These are phyloP conservation scores for Aleurites moluccanus DNA, from an alignment of 441 rosid species.

Conservation along the genomic window DNA sequence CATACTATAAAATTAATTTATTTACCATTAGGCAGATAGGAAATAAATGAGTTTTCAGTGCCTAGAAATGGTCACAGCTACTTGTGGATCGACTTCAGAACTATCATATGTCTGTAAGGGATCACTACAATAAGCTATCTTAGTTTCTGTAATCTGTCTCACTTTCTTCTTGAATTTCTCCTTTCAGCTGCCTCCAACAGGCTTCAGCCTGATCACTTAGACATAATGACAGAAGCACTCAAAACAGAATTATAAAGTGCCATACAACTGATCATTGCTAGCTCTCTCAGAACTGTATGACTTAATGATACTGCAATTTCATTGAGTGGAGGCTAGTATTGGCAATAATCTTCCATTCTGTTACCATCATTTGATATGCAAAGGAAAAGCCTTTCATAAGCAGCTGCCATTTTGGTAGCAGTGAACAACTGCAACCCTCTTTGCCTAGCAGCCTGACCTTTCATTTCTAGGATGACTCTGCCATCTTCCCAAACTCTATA, in stretches of 20 bases:
- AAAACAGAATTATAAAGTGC: neutral
- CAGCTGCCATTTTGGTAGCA: slow-evolving; percentile 81
- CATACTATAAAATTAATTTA: neutral
- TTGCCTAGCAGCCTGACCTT: slow-evolving; percentile 62
- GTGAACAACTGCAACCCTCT: slow-evolving; percentile 67
- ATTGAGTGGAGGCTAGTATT: slow-evolving; percentile 22
- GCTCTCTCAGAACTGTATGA: neutral
- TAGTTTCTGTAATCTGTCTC: neutral
- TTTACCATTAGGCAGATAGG: neutral
- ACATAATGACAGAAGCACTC: neutral
- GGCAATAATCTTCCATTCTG: slow-evolving; percentile 32
- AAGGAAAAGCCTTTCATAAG: slow-evolving; percentile 79
- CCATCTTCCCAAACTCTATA: slow-evolving; percentile 55
- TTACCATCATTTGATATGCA: slow-evolving; percentile 51
- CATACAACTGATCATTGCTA: neutral
- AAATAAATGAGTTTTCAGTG: neutral
- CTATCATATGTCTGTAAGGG: neutral
- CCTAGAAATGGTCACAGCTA: neutral
- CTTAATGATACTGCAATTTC: neutral
- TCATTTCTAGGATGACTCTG: slow-evolving; percentile 53
- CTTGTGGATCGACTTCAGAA: neutral
- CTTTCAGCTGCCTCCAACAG: neutral
- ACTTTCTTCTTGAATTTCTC: neutral
- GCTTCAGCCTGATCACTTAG: neutral
- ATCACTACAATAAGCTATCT: neutral